Percentiles rank a stretch among this genome's conserved stretches.
Conservation (phyloP, 352 stramenopile species). For the Phytophthora hybrid region DNA sequence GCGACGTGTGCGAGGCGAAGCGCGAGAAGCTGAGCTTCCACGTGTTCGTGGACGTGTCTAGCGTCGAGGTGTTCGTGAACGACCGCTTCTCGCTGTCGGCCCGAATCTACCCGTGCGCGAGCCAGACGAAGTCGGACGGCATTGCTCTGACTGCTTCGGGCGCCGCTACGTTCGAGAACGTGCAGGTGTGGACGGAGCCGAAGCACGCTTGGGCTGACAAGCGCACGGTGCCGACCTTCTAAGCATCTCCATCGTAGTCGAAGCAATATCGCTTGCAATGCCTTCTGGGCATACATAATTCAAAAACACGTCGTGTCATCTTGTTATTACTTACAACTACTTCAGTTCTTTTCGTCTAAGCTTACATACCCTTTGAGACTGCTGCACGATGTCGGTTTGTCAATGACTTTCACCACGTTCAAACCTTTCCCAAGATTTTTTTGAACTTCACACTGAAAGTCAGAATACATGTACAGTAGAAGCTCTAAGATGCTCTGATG, state of each 20-base stretch:
- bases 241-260: constrained; percentile 8
- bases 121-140: constrained; percentile 54
- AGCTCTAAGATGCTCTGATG: too few relatives aligned
- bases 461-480: too few relatives aligned
- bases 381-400: too few relatives aligned
- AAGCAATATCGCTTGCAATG: neutral
- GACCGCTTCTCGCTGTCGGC: constrained; percentile 71
- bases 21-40: constrained; percentile 64
- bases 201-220: constrained; percentile 69
- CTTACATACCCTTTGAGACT: neutral
- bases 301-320: constrained; percentile 14
- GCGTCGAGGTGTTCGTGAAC: constrained; percentile 79
- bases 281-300: constrained; percentile 19
- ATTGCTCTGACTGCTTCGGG: constrained; percentile 61
- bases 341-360: neutral
- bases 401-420: too few relatives aligned
- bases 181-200: constrained; percentile 27
- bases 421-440: neutral
- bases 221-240: constrained; percentile 47
- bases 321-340: constrained; percentile 1
- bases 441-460: neutral
- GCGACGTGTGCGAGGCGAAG: constrained; percentile 43
- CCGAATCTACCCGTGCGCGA: constrained; percentile 71
- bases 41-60: constrained; percentile 76
- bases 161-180: constrained; percentile 54